Evolutionary conservation across 139 green algal genomes (phyloP), one percentile per base, ranked within the genome.

Genomic region (Raphidocelis subcapitata): DNA sequence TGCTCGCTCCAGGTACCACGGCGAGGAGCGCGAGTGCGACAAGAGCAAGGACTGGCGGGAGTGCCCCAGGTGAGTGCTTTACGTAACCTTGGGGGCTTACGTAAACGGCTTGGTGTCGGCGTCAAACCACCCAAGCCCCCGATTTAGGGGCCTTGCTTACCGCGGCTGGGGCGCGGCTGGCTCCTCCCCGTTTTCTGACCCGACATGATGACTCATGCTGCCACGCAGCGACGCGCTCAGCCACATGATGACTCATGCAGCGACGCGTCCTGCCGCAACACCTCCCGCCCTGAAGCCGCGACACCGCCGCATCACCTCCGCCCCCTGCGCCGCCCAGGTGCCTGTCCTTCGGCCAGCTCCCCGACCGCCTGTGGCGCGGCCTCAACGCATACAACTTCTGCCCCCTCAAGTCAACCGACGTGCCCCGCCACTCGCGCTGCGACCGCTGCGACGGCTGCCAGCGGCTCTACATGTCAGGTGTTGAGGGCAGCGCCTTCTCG

Each of bases 321-420:
- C 41, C 41, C 2, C n/a, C 23, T 24, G 2, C 16, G 4, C 20
- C 61, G 1, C 20, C 35, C 2, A 31, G 28, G 28, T 47, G 23
- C 28, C 2, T 65, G 67, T 5, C 3, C 44, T 26, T 24, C 31
- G 3, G 33, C 47, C 3, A 28, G 62, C 36, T 36, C 44, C 56
- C 47, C 1, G 29, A 76, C 29, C 35, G 28, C 8, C 60, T 76
- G 31, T 76, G 70, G 70, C 70, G 60, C 15, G 70, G 60, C 60
- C 70, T 76, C 47, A 76, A 76, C 70, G 32, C 70, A 23, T 76
- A 76, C 70, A 76, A 76, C 70, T 56, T 37, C 60, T 76, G 60
- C 70, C 70, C 70, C 3, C 28, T 76, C 59, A 59, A 69, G 60
- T 31, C 65, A 31, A 29, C 29, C 24, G 70, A 76, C 33, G 70